Evolutionary conservation across 2,329 filamentous ascomycete genomes (phyloP).

Genomic region (Colletotrichum kahawae): DNA sequence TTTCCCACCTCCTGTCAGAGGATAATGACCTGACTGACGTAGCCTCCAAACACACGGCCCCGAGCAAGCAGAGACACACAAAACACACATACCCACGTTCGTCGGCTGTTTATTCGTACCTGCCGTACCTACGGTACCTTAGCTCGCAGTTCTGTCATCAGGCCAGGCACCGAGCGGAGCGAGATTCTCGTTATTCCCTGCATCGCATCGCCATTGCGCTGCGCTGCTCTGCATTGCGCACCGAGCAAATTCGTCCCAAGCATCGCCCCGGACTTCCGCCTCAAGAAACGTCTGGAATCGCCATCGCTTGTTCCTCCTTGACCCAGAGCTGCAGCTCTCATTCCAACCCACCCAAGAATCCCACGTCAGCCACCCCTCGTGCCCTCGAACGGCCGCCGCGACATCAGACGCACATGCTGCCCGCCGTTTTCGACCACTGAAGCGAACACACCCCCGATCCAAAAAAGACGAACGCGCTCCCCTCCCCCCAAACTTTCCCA

Average conservation of each 20-base stretch:
- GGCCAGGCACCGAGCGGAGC: neutral
- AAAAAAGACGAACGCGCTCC: conserved; percentile 3
- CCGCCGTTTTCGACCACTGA: conserved; percentile 8
- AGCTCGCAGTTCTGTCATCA: neutral
- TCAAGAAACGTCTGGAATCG: neutral
- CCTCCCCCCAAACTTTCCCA: neutral
- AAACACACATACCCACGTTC: neutral
- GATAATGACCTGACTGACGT: conserved; percentile 17
- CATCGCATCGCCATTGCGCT: neutral
- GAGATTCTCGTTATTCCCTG: neutral
- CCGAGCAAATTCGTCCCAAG: neutral
- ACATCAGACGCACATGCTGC: conserved; percentile 3
- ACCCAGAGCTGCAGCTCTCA: neutral
- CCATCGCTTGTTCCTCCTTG: neutral
- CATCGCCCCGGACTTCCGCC: neutral
- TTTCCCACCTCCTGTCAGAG: conserved; percentile 7
- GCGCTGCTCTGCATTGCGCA: neutral
- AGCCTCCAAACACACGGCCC: neutral
- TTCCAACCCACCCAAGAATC: neutral
- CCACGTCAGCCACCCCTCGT: conserved; percentile 1
- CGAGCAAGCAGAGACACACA: neutral
- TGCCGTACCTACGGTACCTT: neutral
- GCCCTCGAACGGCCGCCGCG: neutral
- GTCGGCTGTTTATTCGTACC: neutral
- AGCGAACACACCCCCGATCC: neutral